phyloP scores from a whole-genome alignment of 2,329 filamentous ascomycete species.

The Microsporum canis region DNA sequence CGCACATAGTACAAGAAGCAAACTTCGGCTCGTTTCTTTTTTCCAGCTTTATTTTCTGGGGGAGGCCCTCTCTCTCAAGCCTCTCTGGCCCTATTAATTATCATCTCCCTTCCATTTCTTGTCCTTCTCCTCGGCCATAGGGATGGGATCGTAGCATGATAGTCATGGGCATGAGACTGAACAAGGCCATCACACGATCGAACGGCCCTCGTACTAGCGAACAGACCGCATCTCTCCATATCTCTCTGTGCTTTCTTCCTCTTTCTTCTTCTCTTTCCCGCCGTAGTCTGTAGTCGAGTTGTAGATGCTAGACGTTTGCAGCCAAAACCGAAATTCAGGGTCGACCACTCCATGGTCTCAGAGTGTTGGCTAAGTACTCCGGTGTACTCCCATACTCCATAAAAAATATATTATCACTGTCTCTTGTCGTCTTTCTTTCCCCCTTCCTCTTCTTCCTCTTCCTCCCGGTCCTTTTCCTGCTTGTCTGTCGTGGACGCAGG shows the following conservation, averaged over 20 bases:
- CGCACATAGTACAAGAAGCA: background rate
- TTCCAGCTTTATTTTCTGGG: background rate
- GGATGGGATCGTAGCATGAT: background rate
- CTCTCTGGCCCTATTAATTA: no score
- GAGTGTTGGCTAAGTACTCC: no score
- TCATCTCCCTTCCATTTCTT: background rate
- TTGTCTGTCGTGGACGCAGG: background rate
- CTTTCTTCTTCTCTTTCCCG: background rate
- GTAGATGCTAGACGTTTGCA: background rate
- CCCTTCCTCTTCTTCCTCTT: background rate
- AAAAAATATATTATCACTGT: background rate
- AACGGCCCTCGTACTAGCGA: background rate
- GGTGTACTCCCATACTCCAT: background rate
- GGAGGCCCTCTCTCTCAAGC: background rate
- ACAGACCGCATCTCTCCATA: background rate
- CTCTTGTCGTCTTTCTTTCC: background rate
- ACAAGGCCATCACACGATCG: constrained; percentile 1
- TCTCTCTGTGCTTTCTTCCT: background rate
- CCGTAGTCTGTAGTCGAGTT: background rate
- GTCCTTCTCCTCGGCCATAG: background rate
- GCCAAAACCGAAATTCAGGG: background rate
- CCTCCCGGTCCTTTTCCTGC: background rate
- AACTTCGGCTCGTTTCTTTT: constrained; percentile 2
- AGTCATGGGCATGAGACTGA: background rate
- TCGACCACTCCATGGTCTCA: no score